phyloP scores from a whole-genome alignment of 2,329 filamentous ascomycete genomes.

The Metarhizium sp. region DNA sequence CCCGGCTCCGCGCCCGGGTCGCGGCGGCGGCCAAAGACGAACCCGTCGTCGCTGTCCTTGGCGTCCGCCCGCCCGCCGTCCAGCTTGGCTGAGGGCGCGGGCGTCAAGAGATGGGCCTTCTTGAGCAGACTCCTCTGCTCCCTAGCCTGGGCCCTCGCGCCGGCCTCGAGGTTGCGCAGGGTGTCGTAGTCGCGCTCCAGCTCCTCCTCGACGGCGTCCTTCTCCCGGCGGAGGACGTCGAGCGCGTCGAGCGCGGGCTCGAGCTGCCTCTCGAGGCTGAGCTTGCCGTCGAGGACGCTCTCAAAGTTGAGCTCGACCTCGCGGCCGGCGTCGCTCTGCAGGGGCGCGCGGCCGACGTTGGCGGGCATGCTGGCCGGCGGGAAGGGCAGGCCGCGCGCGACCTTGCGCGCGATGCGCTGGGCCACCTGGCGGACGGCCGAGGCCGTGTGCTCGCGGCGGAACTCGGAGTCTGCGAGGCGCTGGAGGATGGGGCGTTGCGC shows the following conservation, averaged over 20 bases:
- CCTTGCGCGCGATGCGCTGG: slow-evolving; percentile 45
- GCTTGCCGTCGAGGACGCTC: slow-evolving; percentile 50
- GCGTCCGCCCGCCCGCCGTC: slow-evolving; percentile 1
- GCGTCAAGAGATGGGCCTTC: slow-evolving; percentile 41
- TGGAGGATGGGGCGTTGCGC: slow-evolving; percentile 54
- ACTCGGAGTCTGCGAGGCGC: slow-evolving; percentile 38
- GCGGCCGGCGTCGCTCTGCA: slow-evolving; percentile 30
- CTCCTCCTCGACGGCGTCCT: slow-evolving; percentile 43
- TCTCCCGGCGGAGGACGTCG: slow-evolving; percentile 49
- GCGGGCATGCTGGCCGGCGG: slow-evolving; percentile 38
- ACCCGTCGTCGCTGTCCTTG: slow-evolving; percentile 2
- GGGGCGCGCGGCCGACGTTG: slow-evolving; percentile 6
- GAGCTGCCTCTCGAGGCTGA: slow-evolving; percentile 46
- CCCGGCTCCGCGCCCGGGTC: slow-evolving; percentile 1
- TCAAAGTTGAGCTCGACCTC: slow-evolving; percentile 58
- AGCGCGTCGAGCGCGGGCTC: slow-evolving; percentile 55
- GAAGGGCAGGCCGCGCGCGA: slow-evolving; percentile 55
- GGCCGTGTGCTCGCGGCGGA: slow-evolving; percentile 43
- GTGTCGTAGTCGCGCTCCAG: slow-evolving; percentile 46
- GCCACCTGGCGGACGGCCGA: slow-evolving; percentile 46
- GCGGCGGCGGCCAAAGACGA: slow-evolving; percentile 4
- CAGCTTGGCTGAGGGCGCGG: slow-evolving; percentile 18
- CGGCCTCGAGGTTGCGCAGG: slow-evolving; percentile 42
- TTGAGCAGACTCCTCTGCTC: slow-evolving; percentile 39
- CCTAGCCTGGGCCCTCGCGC: slow-evolving; percentile 44